Evolutionary conservation across 2,329 filamentous ascomycete genomes (phyloP), one percentile per base, ranked within the genome.

Genomic region (Sporothrix protearum): DNA sequence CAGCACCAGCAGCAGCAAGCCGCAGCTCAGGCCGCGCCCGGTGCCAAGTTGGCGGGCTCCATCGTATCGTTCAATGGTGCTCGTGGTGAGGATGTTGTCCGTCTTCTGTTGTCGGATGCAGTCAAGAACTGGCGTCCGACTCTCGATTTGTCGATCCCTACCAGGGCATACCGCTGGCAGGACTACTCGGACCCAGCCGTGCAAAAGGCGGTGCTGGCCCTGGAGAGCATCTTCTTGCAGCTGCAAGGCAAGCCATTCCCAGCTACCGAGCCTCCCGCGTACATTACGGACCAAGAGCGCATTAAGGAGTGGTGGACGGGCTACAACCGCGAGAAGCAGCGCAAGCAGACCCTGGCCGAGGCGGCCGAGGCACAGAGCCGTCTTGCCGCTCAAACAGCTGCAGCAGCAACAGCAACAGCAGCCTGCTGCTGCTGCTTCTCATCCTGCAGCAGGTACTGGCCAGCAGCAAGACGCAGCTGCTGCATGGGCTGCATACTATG

Each of bases 231-330:
- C 0, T 81, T 81, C 2, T 81, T 80, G 42, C 77, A 79, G 51
- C 77, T 87, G 9, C 80, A 80, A 59, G 80, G 80, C 69, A 83
- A 84, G 73, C 81, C 85, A 7, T 86, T 81, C 73, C 86, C 86
- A 16, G 79, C 86, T 1, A 83, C 76, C 1, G 82, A 85, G 57
- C 85, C 87, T 3, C 86, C 87, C 0, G 82, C 83, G 22, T 87
- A 86, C 82, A 82, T 88, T 74, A 79, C 78, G 28, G 81, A 85
- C 42, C 77, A 82, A 2, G 83, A 83, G 42, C 82, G 82, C 73
- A 80, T 84, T 0, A 82, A 83, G 10, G 83, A 86, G 73, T 89
- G 87, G 86, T 84, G 83, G 80, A 78, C 82, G 12, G 85, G 85
- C 0, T 84, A 83, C 73, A 77, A 79, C 47, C 78, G 77, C 57